Evolutionary conservation across 1,139 yeast genomes (phyloP).

Genomic region (Pichia sp.): DNA sequence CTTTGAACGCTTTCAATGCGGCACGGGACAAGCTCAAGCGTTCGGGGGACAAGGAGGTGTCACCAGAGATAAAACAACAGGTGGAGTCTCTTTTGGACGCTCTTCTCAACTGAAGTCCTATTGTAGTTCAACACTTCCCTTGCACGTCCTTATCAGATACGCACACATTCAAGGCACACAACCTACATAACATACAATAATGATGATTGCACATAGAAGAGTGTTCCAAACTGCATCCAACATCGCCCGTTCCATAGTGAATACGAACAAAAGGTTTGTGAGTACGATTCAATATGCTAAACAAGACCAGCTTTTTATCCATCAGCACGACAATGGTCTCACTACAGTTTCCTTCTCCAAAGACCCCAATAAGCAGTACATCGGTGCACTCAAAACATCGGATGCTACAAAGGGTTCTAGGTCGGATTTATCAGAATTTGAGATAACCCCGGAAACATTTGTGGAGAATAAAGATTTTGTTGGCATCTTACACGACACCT

Average conservation of each 20-base stretch:
- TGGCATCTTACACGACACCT: slow-evolving; percentile 26
- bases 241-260: background rate
- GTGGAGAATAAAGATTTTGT: slow-evolving; percentile 24
- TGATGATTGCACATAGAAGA: slow-evolving; percentile 3
- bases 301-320: slow-evolving; percentile 26
- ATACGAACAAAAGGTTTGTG: slow-evolving; percentile 15
- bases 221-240: background rate
- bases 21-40: no score
- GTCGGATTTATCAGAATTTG: slow-evolving; percentile 7
- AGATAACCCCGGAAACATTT: slow-evolving; percentile 20
- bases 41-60: no score
- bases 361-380: slow-evolving; percentile 27
- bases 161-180: background rate
- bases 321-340: slow-evolving; percentile 25
- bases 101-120: no score
- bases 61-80: no score
- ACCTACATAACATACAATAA: background rate
- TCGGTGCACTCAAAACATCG: slow-evolving; percentile 21
- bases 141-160: no score
- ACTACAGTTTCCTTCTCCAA: slow-evolving; percentile 34
- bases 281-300: slow-evolving; percentile 15
- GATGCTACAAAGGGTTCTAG: background rate
- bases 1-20: no score
- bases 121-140: no score
- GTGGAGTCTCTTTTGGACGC: no score